These are phyloP conservation scores for Cubamyces sp. DNA, from an alignment of 768 basidiomycete species.

Conservation along the genomic window DNA sequence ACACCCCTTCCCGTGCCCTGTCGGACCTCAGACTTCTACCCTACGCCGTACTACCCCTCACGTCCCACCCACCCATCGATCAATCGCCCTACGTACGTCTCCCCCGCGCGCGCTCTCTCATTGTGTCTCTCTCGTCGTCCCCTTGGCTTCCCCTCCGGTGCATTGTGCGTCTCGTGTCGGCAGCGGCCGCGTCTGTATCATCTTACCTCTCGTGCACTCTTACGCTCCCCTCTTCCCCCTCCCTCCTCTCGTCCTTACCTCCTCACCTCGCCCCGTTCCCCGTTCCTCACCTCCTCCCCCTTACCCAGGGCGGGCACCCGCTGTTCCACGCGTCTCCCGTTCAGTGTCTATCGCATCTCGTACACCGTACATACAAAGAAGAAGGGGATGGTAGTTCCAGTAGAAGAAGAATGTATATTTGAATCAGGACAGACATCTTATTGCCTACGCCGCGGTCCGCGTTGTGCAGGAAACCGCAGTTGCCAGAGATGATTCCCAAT, in stretches of 20 bases:
- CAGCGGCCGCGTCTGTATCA: conserved; percentile 21
- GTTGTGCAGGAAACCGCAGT: too few relatives aligned
- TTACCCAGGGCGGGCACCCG: neutral
- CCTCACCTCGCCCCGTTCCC: neutral
- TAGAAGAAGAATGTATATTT: conserved; percentile 29
- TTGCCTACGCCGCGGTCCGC: too few relatives aligned
- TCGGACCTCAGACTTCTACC: conserved; percentile 17
- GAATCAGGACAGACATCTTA: conserved; percentile 4
- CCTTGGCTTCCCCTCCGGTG: conserved; percentile 8
- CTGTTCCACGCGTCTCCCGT: neutral
- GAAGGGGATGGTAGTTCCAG: conserved; percentile 21
- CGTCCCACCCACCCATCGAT: too few relatives aligned
- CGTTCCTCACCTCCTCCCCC: neutral
- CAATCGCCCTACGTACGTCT: conserved; percentile 10
- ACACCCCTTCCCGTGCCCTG: neutral
- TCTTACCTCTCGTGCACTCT: conserved; percentile 2
- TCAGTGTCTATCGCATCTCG: conserved; percentile 13
- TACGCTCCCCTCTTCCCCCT: neutral
- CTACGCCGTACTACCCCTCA: conserved; percentile 11
- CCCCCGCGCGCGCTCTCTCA: conserved; percentile 11
- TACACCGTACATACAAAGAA: conserved; percentile 18
- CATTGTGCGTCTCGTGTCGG: conserved; percentile 16
- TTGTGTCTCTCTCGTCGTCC: conserved; percentile 13
- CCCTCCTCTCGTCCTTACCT: neutral
- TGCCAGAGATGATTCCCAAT: too few relatives aligned